Evolutionary conservation across 148 eudicot species (phyloP).

Genomic region (Rhododendron vialii): DNA sequence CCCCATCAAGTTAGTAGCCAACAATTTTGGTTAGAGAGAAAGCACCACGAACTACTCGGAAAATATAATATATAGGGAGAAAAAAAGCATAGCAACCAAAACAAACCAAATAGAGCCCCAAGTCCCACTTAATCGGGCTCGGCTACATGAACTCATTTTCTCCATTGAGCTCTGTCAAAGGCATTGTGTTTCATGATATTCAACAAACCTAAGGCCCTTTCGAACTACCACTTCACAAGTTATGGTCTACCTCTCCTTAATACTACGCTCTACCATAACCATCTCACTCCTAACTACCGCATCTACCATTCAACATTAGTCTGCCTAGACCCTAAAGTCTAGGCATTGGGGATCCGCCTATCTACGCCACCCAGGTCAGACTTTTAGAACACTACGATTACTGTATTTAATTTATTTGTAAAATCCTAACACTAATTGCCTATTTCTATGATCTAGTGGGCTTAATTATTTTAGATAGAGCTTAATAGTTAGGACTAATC

Average conservation of each 20-base stretch:
- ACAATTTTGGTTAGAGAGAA: neutral
- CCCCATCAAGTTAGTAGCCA: neutral
- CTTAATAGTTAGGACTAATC: no score
- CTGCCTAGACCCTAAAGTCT: neutral
- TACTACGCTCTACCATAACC: neutral
- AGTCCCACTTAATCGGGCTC: neutral
- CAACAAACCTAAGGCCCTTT: neutral
- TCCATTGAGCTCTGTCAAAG: neutral
- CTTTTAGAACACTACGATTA: neutral
- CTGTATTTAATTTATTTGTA: neutral
- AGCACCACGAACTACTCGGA: neutral
- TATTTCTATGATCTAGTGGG: no score
- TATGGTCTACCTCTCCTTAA: neutral
- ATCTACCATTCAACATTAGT: neutral
- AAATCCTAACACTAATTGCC: no score
- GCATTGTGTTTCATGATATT: neutral
- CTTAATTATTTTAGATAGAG: no score
- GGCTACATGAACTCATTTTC: neutral
- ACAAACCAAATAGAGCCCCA: neutral
- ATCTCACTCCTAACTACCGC: neutral
- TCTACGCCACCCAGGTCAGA: neutral
- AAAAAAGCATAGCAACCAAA: neutral
- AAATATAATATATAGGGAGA: neutral
- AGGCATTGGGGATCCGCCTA: neutral
- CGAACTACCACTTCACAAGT: neutral